Conservation (phyloP, 257 asterid species). For the Knoxia roxburghii region DNA sequence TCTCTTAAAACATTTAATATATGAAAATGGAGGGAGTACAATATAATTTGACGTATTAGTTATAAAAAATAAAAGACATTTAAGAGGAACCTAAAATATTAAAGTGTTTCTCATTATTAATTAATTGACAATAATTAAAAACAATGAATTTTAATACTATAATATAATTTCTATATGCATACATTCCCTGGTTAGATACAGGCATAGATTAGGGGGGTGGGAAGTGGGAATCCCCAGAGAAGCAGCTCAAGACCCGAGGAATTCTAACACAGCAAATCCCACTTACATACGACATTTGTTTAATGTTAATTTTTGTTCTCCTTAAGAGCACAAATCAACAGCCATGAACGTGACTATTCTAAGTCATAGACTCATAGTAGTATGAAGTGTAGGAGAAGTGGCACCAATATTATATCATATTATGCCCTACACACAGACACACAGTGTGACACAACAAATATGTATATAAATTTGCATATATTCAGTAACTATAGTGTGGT, state of each 20-base stretch:
- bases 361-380: no score
- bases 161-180: no score
- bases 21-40: no score
- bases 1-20: no score
- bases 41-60: no score
- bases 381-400: no score
- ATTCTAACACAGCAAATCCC: slow-evolving; percentile 57
- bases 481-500: slow-evolving; percentile 15
- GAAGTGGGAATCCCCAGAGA: slow-evolving; percentile 56
- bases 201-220: slow-evolving; percentile 12
- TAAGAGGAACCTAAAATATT: no score
- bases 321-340: slow-evolving; percentile 3
- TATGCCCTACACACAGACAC: not conserved
- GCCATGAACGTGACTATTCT: not conserved
- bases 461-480: not conserved
- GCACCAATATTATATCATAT: not conserved
- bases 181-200: slow-evolving; percentile 19
- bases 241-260: slow-evolving; percentile 47
- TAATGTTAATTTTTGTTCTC: slow-evolving; percentile 9
- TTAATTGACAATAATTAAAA: no score
- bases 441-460: no score
- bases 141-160: no score
- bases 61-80: no score
- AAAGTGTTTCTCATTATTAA: no score
- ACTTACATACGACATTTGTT: slow-evolving; percentile 79